Percentiles rank a stretch among this genome's conserved stretches.
Conservation (phyloP, 805 yeast species). For the Blastobotrys robertii region DNA sequence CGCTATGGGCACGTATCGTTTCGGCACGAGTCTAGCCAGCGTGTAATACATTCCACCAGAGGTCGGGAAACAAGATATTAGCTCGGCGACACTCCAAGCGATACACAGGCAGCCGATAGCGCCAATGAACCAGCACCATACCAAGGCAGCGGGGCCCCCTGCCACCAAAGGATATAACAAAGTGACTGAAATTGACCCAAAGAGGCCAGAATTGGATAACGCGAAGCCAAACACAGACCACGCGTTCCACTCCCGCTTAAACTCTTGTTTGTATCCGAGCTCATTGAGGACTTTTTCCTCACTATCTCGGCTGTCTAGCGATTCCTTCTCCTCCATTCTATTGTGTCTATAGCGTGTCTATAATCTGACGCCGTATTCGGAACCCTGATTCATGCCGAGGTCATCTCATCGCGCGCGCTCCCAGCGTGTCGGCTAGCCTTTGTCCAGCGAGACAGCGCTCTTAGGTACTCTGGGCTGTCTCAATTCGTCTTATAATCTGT, state of each 20-base stretch:
- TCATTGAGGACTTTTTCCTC: slow-evolving; percentile 51
- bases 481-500: no score
- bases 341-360: background rate
- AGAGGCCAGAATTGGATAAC: slow-evolving; percentile 74
- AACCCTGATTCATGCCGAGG: no score
- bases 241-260: slow-evolving; percentile 55
- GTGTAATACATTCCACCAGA: slow-evolving; percentile 19
- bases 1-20: slow-evolving; percentile 38
- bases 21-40: slow-evolving; percentile 22
- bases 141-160: slow-evolving; percentile 66
- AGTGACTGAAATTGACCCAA: slow-evolving; percentile 62
- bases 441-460: no score
- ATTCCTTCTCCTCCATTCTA: background rate
- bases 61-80: slow-evolving; percentile 26
- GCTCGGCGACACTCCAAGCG: slow-evolving; percentile 66
- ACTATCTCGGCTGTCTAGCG: slow-evolving; percentile 19
- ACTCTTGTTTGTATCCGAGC: slow-evolving; percentile 67
- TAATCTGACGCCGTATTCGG: background rate
- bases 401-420: no score
- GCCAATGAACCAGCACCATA: slow-evolving; percentile 65
- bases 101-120: slow-evolving; percentile 54
- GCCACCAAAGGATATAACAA: slow-evolving; percentile 36
- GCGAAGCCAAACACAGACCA: slow-evolving; percentile 65
- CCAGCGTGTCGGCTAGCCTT: no score
- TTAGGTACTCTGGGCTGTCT: no score